phyloP scores from a whole-genome alignment of 108 stramenopile species.

The Cyclotella atomus region DNA sequence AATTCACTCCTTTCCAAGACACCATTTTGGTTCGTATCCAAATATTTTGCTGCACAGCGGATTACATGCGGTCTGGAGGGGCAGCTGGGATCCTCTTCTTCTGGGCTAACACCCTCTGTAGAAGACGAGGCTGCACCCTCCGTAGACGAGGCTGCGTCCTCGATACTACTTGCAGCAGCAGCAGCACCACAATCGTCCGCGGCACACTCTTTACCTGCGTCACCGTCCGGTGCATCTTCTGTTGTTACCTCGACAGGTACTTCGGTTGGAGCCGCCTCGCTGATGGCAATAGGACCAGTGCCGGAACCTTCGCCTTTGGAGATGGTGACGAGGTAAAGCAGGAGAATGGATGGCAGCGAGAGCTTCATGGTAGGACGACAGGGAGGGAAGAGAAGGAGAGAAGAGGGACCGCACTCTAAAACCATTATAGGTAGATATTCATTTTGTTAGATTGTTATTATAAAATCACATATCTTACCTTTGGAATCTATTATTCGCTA shows the following conservation, averaged over 20 bases:
- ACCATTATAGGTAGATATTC: no score
- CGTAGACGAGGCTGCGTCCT: background rate
- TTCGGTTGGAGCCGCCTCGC: background rate
- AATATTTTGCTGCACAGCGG: slow-evolving; percentile 71
- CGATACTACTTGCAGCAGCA: background rate
- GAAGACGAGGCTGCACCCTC: background rate
- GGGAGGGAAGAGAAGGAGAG: no score
- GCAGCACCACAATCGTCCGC: slow-evolving; percentile 29
- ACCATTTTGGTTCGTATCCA: slow-evolving; percentile 79
- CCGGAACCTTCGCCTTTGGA: background rate
- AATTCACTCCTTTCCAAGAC: slow-evolving; percentile 76
- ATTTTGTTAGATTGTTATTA: no score
- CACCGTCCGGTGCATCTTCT: slow-evolving; percentile 9
- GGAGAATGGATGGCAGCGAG: slow-evolving; percentile 1
- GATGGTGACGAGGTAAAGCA: background rate
- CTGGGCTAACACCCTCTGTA: background rate
- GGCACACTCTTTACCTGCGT: slow-evolving; percentile 29
- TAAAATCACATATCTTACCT: no score
- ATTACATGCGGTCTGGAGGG: slow-evolving; percentile 80
- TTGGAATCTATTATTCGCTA: no score
- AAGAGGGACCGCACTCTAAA: no score
- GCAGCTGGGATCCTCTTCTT: slow-evolving; percentile 62
- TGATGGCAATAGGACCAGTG: background rate
- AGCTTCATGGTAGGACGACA: background rate
- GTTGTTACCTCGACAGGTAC: background rate